These are phyloP conservation scores for Taxawa tesnikishii DNA, from an alignment of 2,329 filamentous ascomycete genomes.

Conservation along the genomic window DNA sequence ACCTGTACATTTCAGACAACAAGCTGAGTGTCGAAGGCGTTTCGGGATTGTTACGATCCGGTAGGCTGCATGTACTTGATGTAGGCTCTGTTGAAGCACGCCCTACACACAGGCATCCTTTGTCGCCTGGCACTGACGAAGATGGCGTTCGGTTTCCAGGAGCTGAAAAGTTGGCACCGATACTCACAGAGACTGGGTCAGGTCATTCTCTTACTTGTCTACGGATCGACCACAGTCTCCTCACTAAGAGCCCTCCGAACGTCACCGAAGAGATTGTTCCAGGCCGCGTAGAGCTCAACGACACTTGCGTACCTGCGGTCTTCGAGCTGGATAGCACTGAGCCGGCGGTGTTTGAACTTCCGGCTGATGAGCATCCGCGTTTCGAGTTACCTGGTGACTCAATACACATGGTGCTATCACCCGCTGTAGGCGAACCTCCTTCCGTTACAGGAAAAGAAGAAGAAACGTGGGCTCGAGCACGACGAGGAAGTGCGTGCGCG, in stretches of 20 bases:
- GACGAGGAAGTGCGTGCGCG: conserved; percentile 31
- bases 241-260: conserved; percentile 32
- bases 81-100: conserved; percentile 34
- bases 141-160: conserved; percentile 28
- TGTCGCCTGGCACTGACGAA: conserved; percentile 10
- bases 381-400: conserved; percentile 24
- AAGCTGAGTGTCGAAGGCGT: conserved; percentile 43
- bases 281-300: conserved; percentile 15
- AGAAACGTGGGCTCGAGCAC: conserved; percentile 13
- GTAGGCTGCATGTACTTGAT: conserved; percentile 43
- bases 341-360: conserved; percentile 13
- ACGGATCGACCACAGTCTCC: conserved; percentile 41
- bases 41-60: conserved; percentile 38
- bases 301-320: conserved; percentile 13
- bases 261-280: conserved; percentile 11
- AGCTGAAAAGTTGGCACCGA: conserved; percentile 41
- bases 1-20: conserved; percentile 47
- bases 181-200: conserved; percentile 34
- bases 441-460: conserved; percentile 1
- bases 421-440: conserved; percentile 21
- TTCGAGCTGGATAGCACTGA: conserved; percentile 19
- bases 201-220: conserved; percentile 39
- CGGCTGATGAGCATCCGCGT: conserved; percentile 14
- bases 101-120: conserved; percentile 12
- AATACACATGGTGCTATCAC: conserved; percentile 19